These are phyloP conservation scores for Phytophthora syringae DNA, from an alignment of 352 stramenopile species.

Conservation along the genomic window DNA sequence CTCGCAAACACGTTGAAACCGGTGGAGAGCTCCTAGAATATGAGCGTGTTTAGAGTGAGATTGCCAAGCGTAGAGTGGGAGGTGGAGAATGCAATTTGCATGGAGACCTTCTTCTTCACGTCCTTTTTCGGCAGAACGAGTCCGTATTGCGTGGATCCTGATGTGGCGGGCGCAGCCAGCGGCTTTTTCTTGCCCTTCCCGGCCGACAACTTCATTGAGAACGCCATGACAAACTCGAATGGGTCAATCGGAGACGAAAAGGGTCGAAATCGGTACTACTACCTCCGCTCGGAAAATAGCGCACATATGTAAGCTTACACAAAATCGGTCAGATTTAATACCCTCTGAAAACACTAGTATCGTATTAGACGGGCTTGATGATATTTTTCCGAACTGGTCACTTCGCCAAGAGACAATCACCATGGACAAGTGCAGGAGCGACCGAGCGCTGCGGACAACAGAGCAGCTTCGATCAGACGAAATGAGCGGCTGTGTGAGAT, in stretches of 20 bases:
- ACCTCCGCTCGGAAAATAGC: too few species aligned
- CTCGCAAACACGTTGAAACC: conserved; percentile 28
- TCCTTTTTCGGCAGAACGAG: conserved; percentile 46
- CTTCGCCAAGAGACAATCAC: too few species aligned
- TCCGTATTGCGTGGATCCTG: conserved; percentile 48
- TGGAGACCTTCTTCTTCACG: conserved; percentile 43
- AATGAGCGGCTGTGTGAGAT: too few species aligned
- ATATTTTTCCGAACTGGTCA: too few species aligned
- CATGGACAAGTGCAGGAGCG: too few species aligned
- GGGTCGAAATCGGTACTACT: not conserved
- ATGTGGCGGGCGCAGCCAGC: conserved; percentile 15
- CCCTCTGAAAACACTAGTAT: too few species aligned
- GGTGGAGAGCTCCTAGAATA: conserved; percentile 27
- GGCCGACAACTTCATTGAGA: conserved; percentile 67
- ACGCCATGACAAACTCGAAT: conserved; percentile 61
- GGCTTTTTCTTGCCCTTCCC: conserved; percentile 48
- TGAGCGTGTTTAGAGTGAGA: conserved; percentile 14
- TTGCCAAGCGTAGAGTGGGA: not conserved
- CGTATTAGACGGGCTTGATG: too few species aligned
- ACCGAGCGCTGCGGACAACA: too few species aligned
- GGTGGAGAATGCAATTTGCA: conserved; percentile 2
- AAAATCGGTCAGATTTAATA: too few species aligned
- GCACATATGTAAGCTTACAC: too few species aligned
- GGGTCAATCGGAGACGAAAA: too few species aligned
- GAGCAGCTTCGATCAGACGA: too few species aligned